Base-by-base conservation (phyloP, 1,284 basidiomycete genomes). In the Ustilago sp. region DNA sequence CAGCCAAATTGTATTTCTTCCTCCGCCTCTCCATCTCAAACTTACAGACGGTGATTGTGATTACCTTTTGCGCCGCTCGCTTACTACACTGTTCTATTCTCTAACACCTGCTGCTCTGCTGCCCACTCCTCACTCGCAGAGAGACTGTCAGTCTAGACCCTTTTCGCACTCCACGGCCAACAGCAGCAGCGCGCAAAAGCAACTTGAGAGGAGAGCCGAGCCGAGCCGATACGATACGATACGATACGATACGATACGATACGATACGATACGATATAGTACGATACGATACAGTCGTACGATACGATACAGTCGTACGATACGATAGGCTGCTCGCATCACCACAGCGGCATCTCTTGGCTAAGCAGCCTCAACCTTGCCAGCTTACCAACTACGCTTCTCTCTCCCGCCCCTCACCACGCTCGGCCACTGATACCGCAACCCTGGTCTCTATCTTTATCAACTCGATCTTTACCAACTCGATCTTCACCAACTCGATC, bases 31-130 rank as follows among this genome's bases (percentile, higher is more conserved):
- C 43, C 23, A 28, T 28, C 23, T 28, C 23, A 28, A 28, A 28
- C 23, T 28, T 28, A 28, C 23, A 28, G 23, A 28, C 3, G 23
- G 23, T 28, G 23, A 28, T 28, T 17, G 38, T 39, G 11, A 39
- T 19, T n/a, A 4, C 47, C 17, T 48, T 11, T 19, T 23, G 38
- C 59, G 47, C 57, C 58, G 15, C 50, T 68, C 60, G 66, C 66
- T 68, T 68, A 68, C 60, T 56, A 63, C 56, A 68, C 41, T 45
- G 12, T 57, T 47, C 52, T 47, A 55, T 35, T 35, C 50, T 39
- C 59, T 34, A 9, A 12, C 17, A 11, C 34, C 23, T 28, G 23
- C 52, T 54, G 34, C 39, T 57, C 38, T 17, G 31, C 41, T 15
- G n/a, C 12, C 38, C 15, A 5, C 4, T 7, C 38, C 11, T 17